These are phyloP conservation scores for Aspergillus pseudonomiae DNA, from an alignment of 2,329 filamentous ascomycete species.

Conservation along the genomic window DNA sequence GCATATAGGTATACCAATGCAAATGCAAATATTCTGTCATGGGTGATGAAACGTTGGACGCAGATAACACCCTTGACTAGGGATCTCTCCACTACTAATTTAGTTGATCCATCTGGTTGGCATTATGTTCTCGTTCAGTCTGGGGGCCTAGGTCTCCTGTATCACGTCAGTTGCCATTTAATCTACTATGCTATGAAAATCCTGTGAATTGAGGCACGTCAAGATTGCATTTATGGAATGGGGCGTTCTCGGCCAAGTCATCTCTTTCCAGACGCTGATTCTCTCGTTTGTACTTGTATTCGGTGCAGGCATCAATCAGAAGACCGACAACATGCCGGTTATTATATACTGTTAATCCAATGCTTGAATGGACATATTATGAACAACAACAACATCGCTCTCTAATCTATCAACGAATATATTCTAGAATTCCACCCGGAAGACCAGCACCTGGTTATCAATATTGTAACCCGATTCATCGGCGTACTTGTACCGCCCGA, in stretches of 20 bases:
- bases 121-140: background rate
- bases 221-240: background rate
- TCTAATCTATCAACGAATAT: background rate
- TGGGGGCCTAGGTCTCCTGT: background rate
- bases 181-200: background rate
- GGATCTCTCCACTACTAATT: background rate
- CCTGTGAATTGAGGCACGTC: constrained; percentile 1
- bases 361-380: background rate
- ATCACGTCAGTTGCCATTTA: background rate
- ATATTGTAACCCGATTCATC: constrained; percentile 62
- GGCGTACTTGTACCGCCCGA: constrained; percentile 58
- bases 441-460: constrained; percentile 66
- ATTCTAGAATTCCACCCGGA: constrained; percentile 41
- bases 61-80: background rate
- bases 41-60: background rate
- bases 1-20: background rate
- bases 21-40: background rate
- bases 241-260: background rate
- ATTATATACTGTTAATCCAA: background rate
- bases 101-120: background rate
- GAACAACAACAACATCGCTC: background rate
- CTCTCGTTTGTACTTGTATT: constrained; percentile 6
- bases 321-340: background rate
- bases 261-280: background rate
- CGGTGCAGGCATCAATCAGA: constrained; percentile 5